Evolutionary conservation across 495 filamentous ascomycete genomes (phyloP).

Genomic region (Penicillium mononematosum): DNA sequence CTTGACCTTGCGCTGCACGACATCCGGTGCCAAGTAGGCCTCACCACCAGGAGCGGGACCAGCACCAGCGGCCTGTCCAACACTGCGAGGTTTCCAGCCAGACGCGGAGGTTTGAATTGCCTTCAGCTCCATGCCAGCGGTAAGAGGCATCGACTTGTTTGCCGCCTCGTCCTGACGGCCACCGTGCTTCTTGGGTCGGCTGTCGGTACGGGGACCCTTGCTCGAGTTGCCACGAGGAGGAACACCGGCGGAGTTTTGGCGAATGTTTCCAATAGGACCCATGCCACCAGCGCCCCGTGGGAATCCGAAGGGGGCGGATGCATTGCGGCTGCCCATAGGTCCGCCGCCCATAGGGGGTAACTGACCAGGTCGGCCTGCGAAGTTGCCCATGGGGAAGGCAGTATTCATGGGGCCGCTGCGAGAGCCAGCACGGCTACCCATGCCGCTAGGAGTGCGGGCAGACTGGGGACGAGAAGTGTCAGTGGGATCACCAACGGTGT

Average conservation of each 20-base stretch:
- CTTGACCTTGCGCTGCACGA: slow-evolving; percentile 99
- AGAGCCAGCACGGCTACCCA: slow-evolving; percentile 47
- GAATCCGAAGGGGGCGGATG: slow-evolving; percentile 5
- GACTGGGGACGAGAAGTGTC: slow-evolving; percentile 65
- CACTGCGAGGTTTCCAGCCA: slow-evolving; percentile 89
- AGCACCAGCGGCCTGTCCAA: slow-evolving; percentile 46
- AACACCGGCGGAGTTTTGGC: slow-evolving; percentile 25
- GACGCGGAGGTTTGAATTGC: slow-evolving; percentile 65
- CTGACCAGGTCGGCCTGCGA: slow-evolving; percentile 8
- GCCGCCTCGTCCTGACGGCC: slow-evolving; percentile 58
- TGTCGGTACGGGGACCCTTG: slow-evolving; percentile 33
- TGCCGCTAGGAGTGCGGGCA: slow-evolving; percentile 59
- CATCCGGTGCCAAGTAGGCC: slow-evolving; percentile 76
- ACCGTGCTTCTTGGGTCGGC: slow-evolving; percentile 49
- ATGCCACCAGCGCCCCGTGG: slow-evolving; percentile 21
- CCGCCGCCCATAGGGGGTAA: slow-evolving; percentile 8
- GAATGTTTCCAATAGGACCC: slow-evolving; percentile 50
- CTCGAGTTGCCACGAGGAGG: slow-evolving; percentile 34
- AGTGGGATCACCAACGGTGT: slow-evolving; percentile 81
- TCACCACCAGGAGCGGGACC: slow-evolving; percentile 55
- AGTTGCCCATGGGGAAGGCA: slow-evolving; percentile 44
- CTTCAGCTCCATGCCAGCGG: slow-evolving; percentile 74
- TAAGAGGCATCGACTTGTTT: slow-evolving; percentile 85
- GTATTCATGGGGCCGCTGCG: slow-evolving; percentile 62
- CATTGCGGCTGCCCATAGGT: background rate